Percentiles rank a stretch among this genome's conserved stretches.
phyloP scores from a whole-genome alignment of 805 yeast genomes.

The Monosporozyma aerobia region DNA sequence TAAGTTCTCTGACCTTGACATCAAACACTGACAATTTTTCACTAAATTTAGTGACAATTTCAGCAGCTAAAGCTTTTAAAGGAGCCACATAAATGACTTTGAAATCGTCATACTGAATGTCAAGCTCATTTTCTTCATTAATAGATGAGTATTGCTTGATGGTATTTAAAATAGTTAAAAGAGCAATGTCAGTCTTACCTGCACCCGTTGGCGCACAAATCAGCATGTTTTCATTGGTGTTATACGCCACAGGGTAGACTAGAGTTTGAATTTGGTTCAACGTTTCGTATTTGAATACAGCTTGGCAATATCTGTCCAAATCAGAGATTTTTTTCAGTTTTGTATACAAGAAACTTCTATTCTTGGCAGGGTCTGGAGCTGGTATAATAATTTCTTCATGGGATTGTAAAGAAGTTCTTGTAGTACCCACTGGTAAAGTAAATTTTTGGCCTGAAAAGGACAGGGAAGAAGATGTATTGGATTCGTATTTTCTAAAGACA shows the following conservation, averaged over 20 bases:
- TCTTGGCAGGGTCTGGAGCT: slow-evolving; percentile 48
- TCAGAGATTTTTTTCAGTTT: slow-evolving; percentile 49
- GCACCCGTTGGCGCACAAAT: slow-evolving; percentile 98
- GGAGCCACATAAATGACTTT: slow-evolving; percentile 93
- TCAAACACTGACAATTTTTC: slow-evolving; percentile 77
- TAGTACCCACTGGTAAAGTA: slow-evolving; percentile 73
- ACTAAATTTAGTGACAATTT: slow-evolving; percentile 83
- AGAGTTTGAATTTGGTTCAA: slow-evolving; percentile 84
- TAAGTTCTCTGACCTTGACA: slow-evolving; percentile 74
- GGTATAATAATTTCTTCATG: slow-evolving; percentile 86
- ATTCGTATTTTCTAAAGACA: slow-evolving; percentile 65
- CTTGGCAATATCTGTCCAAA: slow-evolving; percentile 69
- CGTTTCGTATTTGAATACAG: slow-evolving; percentile 73
- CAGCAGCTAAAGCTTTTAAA: slow-evolving; percentile 89
- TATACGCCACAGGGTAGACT: slow-evolving; percentile 85
- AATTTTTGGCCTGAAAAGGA: slow-evolving; percentile 75
- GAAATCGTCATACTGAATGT: slow-evolving; percentile 73
- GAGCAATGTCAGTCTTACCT: slow-evolving; percentile 91
- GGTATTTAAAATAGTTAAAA: slow-evolving; percentile 69
- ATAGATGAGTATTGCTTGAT: slow-evolving; percentile 61
- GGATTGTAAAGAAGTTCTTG: slow-evolving; percentile 47
- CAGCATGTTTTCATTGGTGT: slow-evolving; percentile 87
- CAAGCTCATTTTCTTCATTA: slow-evolving; percentile 41
- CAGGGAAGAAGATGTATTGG: slow-evolving; percentile 47
- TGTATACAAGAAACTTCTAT: slow-evolving; percentile 31